Conservation (phyloP, 371 early-diverging fungal genomes). For the Mortierella sp. region DNA sequence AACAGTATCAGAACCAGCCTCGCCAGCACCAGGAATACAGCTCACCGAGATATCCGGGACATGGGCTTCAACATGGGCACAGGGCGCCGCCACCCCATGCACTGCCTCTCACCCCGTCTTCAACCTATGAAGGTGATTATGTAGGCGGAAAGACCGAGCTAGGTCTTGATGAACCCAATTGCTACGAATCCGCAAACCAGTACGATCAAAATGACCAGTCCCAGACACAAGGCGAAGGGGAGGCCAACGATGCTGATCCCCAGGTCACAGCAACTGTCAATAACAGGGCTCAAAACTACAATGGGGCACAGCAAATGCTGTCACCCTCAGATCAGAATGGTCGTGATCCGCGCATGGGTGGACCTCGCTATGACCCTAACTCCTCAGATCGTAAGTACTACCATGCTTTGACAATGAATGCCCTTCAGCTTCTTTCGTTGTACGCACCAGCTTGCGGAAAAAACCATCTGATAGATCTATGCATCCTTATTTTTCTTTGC, state of each 20-base stretch:
- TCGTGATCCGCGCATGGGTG: conserved; percentile 14
- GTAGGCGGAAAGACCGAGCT: conserved; percentile 18
- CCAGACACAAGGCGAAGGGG: too few relatives aligned
- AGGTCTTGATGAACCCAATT: conserved; percentile 14
- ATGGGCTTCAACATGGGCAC: too few relatives aligned
- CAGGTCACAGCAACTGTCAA: neutral
- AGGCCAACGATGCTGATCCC: neutral
- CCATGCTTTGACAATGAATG: neutral
- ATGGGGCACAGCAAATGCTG: neutral
- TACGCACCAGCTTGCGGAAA: too few relatives aligned
- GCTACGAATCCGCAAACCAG: too few relatives aligned
- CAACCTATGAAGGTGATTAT: conserved; percentile 25
- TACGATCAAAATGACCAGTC: too few relatives aligned
- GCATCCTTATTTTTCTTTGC: neutral
- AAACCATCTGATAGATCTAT: neutral
- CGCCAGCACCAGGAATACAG: conserved; percentile 26
- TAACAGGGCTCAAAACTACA: neutral
- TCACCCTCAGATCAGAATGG: conserved; percentile 2
- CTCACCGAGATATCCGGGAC: too few relatives aligned
- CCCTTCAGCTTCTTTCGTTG: too few relatives aligned
- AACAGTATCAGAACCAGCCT: neutral
- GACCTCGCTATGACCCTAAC: conserved; percentile 3
- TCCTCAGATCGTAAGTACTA: conserved; percentile 3
- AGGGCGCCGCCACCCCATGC: neutral
- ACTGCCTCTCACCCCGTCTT: conserved; percentile 22